Percentiles rank a stretch among this genome's conserved stretches.
These are phyloP conservation scores for Dactylellina sp. DNA, from an alignment of 2,329 filamentous ascomycete species.

Conservation along the genomic window DNA sequence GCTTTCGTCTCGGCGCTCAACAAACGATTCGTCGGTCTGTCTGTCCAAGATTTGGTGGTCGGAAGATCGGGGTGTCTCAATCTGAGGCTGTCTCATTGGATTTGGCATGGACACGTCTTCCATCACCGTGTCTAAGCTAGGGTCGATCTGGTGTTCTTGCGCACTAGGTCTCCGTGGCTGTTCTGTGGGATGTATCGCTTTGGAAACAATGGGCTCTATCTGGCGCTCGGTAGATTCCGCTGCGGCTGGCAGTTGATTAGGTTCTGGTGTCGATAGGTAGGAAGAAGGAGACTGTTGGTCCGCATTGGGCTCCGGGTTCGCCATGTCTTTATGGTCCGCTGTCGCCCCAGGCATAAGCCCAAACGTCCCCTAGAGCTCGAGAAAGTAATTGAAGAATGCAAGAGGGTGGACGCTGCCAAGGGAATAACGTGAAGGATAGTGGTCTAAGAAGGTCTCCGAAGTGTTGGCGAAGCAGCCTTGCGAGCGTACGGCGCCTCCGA, in stretches of 20 bases:
- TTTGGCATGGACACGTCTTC: conserved; percentile 32
- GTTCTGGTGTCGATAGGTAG: conserved; percentile 46
- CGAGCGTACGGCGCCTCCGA: conserved; percentile 26
- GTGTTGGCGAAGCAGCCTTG: conserved; percentile 20
- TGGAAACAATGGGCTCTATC: conserved; percentile 37
- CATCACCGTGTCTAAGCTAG: conserved; percentile 46
- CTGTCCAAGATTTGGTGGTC: conserved; percentile 46
- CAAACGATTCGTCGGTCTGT: conserved; percentile 42
- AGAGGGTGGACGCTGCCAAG: conserved; percentile 2
- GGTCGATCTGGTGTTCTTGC: conserved; percentile 46
- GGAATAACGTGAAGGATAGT: neutral
- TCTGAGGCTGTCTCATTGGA: conserved; percentile 11
- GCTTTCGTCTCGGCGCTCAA: conserved; percentile 51
- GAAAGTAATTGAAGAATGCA: neutral
- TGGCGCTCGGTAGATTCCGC: conserved; percentile 36
- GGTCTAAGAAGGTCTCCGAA: neutral
- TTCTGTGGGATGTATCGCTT: conserved; percentile 27
- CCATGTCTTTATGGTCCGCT: conserved; percentile 39
- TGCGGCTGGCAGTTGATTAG: conserved; percentile 19
- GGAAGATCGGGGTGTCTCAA: conserved; percentile 32
- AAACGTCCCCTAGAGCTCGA: conserved; percentile 21
- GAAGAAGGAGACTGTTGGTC: conserved; percentile 48
- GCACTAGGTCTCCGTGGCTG: conserved; percentile 10
- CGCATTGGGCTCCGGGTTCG: conserved; percentile 50
- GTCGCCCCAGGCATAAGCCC: conserved; percentile 45